A percentile compares a stretch with the other conserved stretches of the same genome.
These are phyloP conservation scores for Metarhizium brunneum DNA, from an alignment of 2,329 filamentous ascomycete genomes.

Conservation along the genomic window DNA sequence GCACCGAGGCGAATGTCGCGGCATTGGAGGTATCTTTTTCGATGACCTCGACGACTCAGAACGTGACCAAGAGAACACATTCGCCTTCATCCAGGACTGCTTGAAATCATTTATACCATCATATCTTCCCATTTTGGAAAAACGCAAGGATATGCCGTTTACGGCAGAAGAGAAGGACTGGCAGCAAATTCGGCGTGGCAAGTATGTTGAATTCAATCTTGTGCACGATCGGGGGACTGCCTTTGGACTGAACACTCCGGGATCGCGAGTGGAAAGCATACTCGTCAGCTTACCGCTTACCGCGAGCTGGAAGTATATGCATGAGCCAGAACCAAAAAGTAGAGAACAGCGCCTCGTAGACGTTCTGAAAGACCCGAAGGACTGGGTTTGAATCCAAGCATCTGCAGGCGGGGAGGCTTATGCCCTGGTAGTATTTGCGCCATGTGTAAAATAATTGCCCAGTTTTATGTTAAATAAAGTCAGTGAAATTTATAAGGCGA, in stretches of 20 bases:
- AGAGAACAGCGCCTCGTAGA: conserved; percentile 74
- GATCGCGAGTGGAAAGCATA: conserved; percentile 89
- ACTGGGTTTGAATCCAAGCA: conserved; percentile 46
- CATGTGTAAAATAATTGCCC: background rate
- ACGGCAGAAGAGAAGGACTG: conserved; percentile 82
- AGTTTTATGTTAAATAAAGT: background rate
- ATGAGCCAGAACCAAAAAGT: conserved; percentile 65
- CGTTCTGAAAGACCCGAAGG: conserved; percentile 54
- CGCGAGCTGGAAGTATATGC: conserved; percentile 94
- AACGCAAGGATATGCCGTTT: conserved; percentile 85
- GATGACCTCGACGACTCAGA: conserved; percentile 87
- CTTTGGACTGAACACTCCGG: conserved; percentile 89
- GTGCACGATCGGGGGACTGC: conserved; percentile 93
- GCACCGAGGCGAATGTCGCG: conserved; percentile 78
- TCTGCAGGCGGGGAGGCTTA: background rate
- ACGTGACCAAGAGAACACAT: conserved; percentile 80
- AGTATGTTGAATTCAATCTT: conserved; percentile 97
- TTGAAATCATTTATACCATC: conserved; percentile 81
- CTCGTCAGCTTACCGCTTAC: conserved; percentile 93
- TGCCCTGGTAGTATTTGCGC: background rate
- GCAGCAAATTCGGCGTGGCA: conserved; percentile 90
- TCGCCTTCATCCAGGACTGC: conserved; percentile 80
- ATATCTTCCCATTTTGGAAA: conserved; percentile 82
- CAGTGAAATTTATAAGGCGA: no score
- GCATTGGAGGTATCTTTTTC: conserved; percentile 95